Percentiles rank a stretch among this genome's conserved stretches.
Conservation (phyloP, 805 yeast species). For the Dipodascus geniculatus region DNA sequence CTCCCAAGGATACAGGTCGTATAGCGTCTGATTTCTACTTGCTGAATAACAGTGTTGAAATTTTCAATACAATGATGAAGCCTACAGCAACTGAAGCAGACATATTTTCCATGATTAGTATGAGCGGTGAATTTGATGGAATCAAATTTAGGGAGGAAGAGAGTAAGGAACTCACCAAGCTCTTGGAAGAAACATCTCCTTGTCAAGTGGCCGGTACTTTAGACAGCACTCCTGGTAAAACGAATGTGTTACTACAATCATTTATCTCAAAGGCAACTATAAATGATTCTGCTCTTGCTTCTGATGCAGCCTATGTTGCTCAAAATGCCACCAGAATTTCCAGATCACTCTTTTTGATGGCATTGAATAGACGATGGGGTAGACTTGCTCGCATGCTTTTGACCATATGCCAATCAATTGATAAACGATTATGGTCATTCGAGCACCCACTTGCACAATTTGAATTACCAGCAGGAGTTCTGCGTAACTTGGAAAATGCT, state of each 20-base stretch:
- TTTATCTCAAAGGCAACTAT: slow-evolving; percentile 66
- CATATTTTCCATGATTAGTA: slow-evolving; percentile 73
- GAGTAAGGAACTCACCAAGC: slow-evolving; percentile 49
- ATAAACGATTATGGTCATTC: slow-evolving; percentile 75
- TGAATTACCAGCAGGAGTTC: slow-evolving; percentile 53
- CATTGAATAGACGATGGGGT: slow-evolving; percentile 90
- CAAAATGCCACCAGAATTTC: slow-evolving; percentile 91
- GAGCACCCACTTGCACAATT: slow-evolving; percentile 87
- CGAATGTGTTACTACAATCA: slow-evolving; percentile 79
- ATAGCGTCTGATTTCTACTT: slow-evolving; percentile 90
- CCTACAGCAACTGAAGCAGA: slow-evolving; percentile 90
- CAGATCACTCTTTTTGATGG: slow-evolving; percentile 79
- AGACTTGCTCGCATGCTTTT: slow-evolving; percentile 59
- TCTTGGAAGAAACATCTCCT: slow-evolving; percentile 40
- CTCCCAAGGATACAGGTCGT: slow-evolving; percentile 83
- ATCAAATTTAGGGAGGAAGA: slow-evolving; percentile 87
- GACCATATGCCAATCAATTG: slow-evolving; percentile 77
- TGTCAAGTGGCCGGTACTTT: slow-evolving; percentile 75
- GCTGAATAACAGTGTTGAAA: slow-evolving; percentile 72
- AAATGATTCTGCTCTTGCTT: slow-evolving; percentile 67
- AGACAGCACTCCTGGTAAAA: slow-evolving; percentile 72
- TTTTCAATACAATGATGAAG: slow-evolving; percentile 73
- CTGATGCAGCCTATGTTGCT: slow-evolving; percentile 88
- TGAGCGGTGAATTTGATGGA: slow-evolving; percentile 89
- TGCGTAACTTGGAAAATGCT: slow-evolving; percentile 35